Percentiles rank a stretch among this genome's conserved stretches.
Conservation (phyloP, 441 rosid species). For the Lepidium campestre region DNA sequence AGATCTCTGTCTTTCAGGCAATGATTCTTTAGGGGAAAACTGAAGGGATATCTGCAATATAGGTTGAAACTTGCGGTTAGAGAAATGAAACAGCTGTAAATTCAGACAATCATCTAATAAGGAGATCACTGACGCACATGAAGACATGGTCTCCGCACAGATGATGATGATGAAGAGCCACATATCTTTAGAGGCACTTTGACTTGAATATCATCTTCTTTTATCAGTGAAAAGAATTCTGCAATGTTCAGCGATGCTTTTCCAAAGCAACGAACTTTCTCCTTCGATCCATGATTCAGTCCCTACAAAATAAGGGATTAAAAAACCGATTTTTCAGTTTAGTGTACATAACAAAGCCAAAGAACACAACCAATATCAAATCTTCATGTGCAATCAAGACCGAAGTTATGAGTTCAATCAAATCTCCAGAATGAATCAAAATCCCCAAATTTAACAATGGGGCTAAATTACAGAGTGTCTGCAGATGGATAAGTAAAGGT, state of each 20-base stretch:
- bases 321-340: neutral
- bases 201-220: slow-evolving; percentile 44
- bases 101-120: neutral
- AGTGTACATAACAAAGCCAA: neutral
- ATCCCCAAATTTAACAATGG: neutral
- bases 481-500: slow-evolving; percentile 8
- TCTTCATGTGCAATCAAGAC: no score
- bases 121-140: slow-evolving; percentile 34
- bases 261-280: slow-evolving; percentile 41
- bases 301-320: slow-evolving; percentile 30
- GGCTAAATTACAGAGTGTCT: neutral
- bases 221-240: slow-evolving; percentile 37
- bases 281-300: slow-evolving; percentile 35
- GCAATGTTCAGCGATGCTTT: slow-evolving; percentile 53
- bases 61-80: slow-evolving; percentile 2
- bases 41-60: slow-evolving; percentile 52
- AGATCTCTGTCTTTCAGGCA: slow-evolving; percentile 43
- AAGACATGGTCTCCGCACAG: slow-evolving; percentile 31
- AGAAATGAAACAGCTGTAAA: neutral
- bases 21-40: slow-evolving; percentile 45
- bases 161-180: slow-evolving; percentile 12
- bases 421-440: neutral
- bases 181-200: slow-evolving; percentile 37
- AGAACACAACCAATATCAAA: neutral
- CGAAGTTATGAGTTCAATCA: neutral